These are phyloP conservation scores for Daldinia decipiens DNA, from an alignment of 495 filamentous ascomycete species.

Conservation along the genomic window DNA sequence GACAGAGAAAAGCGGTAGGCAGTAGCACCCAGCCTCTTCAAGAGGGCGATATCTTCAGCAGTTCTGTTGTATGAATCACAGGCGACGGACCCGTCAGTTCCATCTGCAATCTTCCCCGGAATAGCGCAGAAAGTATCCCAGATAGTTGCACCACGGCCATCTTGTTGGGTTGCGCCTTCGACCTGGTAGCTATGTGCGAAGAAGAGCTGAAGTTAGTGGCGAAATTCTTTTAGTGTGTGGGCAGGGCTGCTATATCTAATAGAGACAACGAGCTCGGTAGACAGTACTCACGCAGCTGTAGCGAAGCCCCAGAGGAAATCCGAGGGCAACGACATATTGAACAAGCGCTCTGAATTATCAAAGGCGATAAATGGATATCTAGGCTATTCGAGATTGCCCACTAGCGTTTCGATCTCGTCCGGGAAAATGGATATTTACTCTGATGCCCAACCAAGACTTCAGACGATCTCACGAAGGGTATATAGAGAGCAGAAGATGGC, in stretches of 20 bases:
- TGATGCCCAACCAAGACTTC: constrained; percentile 38
- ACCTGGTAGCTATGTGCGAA: constrained; percentile 72
- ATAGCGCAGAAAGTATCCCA: constrained; percentile 81
- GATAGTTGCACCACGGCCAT: constrained; percentile 78
- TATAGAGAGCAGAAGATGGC: constrained; percentile 12
- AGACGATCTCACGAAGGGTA: constrained; percentile 30
- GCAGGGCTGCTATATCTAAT: constrained; percentile 11
- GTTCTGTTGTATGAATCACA: constrained; percentile 82
- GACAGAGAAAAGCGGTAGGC: constrained; percentile 81
- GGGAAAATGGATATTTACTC: constrained; percentile 46
- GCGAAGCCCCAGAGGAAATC: constrained; percentile 88
- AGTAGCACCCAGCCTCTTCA: constrained; percentile 71
- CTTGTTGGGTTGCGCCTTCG: constrained; percentile 72
- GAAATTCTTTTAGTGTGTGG: background rate
- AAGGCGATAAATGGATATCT: constrained; percentile 26
- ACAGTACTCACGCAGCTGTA: constrained; percentile 71
- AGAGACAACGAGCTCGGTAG: constrained; percentile 2
- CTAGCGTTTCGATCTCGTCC: constrained; percentile 39
- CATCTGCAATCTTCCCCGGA: constrained; percentile 78
- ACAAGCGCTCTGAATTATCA: constrained; percentile 4
- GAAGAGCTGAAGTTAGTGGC: constrained; percentile 32
- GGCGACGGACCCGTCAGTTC: constrained; percentile 72
- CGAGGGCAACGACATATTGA: constrained; percentile 67
- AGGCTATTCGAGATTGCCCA: constrained; percentile 37
- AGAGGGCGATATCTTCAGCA: constrained; percentile 75